Conservation (phyloP, 352 stramenopile genomes). For the Pilasporangium apinafurcum region DNA sequence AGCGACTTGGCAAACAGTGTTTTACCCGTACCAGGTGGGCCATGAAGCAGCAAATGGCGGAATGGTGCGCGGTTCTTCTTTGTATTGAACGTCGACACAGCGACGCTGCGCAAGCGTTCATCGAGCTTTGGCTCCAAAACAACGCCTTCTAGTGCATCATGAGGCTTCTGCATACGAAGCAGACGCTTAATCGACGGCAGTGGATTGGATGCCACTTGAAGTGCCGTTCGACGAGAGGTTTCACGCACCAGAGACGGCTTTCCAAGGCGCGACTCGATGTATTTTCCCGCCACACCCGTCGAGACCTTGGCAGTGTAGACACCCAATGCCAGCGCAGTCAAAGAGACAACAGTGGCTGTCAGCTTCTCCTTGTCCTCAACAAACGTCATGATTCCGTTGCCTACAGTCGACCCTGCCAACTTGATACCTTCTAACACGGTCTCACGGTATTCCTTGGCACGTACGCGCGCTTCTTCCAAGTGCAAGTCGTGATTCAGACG, state of each 20-base stretch:
- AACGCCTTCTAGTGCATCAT: slow-evolving; percentile 93
- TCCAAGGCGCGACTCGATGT: slow-evolving; percentile 94
- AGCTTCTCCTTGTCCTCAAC: slow-evolving; percentile 95
- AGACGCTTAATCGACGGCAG: slow-evolving; percentile 86
- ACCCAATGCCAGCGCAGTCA: slow-evolving; percentile 93
- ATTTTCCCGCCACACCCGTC: slow-evolving; percentile 92
- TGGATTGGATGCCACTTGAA: slow-evolving; percentile 82
- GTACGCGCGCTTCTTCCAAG: slow-evolving; percentile 92
- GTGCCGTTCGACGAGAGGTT: slow-evolving; percentile 87
- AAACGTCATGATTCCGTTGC: slow-evolving; percentile 91
- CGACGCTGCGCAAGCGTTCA: slow-evolving; percentile 92
- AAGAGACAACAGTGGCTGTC: slow-evolving; percentile 90
- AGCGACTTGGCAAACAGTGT: slow-evolving; percentile 98
- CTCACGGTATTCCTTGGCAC: slow-evolving; percentile 88
- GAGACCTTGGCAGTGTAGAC: slow-evolving; percentile 94
- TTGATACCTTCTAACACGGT: slow-evolving; percentile 96
- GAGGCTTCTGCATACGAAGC: slow-evolving; percentile 83
- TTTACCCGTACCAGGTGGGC: slow-evolving; percentile 97
- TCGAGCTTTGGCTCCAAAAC: slow-evolving; percentile 94
- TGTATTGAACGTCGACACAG: slow-evolving; percentile 96
- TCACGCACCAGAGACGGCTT: slow-evolving; percentile 98
- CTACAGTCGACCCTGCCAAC: slow-evolving; percentile 92
- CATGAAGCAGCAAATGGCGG: slow-evolving; percentile 97
- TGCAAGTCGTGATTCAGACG: slow-evolving; percentile 98
- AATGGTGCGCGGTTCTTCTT: slow-evolving; percentile 98